Evolutionary conservation across 1,284 basidiomycete genomes (phyloP).

Genomic region (Gymnopus androsaceus): DNA sequence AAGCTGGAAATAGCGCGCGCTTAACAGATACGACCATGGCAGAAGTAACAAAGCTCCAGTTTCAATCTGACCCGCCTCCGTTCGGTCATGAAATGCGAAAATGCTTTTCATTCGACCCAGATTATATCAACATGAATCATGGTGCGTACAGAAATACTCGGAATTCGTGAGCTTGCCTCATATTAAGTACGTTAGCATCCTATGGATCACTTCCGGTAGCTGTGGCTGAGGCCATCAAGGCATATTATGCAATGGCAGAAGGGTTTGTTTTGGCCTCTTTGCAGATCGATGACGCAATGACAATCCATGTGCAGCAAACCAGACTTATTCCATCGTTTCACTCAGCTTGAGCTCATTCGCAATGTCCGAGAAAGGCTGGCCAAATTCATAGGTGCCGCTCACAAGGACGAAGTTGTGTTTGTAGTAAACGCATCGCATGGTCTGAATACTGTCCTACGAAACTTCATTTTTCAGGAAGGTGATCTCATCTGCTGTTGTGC

Average conservation of each 20-base stretch:
- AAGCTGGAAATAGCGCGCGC: no score
- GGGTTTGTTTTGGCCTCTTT: no score
- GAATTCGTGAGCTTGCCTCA: no score
- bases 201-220: constrained; percentile 69
- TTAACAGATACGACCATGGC: no score
- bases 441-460: constrained; percentile 65
- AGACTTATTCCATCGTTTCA: constrained; percentile 60
- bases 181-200: constrained; percentile 51
- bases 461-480: constrained; percentile 51
- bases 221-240: constrained; percentile 53
- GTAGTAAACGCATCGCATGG: constrained; percentile 70
- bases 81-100: constrained; percentile 13
- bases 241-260: constrained; percentile 53
- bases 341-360: constrained; percentile 40
- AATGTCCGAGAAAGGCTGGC: constrained; percentile 56
- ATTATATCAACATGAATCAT: constrained; percentile 67
- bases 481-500: constrained; percentile 48
- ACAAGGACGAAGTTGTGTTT: constrained; percentile 63
- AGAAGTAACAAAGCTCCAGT: not conserved
- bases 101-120: constrained; percentile 13
- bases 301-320: no score
- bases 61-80: not conserved
- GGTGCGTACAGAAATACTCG: constrained; percentile 37
- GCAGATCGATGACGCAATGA: no score
- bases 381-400: constrained; percentile 42